These are phyloP conservation scores for Beauveria pseudobassiana DNA, from an alignment of 2,329 filamentous ascomycete genomes.

Conservation along the genomic window DNA sequence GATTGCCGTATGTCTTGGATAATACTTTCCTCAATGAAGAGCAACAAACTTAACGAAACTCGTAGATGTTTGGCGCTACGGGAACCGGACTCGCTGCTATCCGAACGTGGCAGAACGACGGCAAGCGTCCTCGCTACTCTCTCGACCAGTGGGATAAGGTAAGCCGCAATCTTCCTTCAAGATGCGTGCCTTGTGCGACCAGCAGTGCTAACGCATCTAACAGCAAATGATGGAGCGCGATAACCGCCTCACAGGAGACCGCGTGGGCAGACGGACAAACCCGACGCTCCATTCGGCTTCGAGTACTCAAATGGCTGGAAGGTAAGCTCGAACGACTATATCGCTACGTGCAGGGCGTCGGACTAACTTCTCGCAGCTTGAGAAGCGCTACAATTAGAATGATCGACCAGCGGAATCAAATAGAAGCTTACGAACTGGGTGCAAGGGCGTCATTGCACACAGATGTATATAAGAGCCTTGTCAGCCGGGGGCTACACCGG, in stretches of 20 bases:
- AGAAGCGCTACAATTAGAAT: slow-evolving; percentile 42
- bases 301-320: slow-evolving; percentile 58
- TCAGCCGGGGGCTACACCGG: not conserved
- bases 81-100: slow-evolving; percentile 51
- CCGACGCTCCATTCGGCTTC: slow-evolving; percentile 50
- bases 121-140: slow-evolving; percentile 52
- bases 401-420: not conserved
- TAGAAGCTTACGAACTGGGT: not conserved
- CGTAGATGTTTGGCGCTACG: slow-evolving; percentile 56
- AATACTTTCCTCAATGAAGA: slow-evolving; percentile 9
- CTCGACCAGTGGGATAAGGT: slow-evolving; percentile 59
- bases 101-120: slow-evolving; percentile 51
- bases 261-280: slow-evolving; percentile 49
- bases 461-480: slow-evolving; percentile 12
- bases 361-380: slow-evolving; percentile 33
- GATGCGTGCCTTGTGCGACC: not conserved
- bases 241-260: slow-evolving; percentile 49
- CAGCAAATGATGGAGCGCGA: slow-evolving; percentile 63
- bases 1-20: slow-evolving; percentile 41
- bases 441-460: slow-evolving; percentile 1
- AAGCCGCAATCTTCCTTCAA: slow-evolving; percentile 19
- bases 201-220: slow-evolving; percentile 21
- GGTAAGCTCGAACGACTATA: slow-evolving; percentile 33
- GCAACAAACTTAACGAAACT: slow-evolving; percentile 17
- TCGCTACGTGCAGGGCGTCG: slow-evolving; percentile 3